These are phyloP conservation scores for Sinapis alba DNA, from an alignment of 441 rosid species.

Conservation along the genomic window DNA sequence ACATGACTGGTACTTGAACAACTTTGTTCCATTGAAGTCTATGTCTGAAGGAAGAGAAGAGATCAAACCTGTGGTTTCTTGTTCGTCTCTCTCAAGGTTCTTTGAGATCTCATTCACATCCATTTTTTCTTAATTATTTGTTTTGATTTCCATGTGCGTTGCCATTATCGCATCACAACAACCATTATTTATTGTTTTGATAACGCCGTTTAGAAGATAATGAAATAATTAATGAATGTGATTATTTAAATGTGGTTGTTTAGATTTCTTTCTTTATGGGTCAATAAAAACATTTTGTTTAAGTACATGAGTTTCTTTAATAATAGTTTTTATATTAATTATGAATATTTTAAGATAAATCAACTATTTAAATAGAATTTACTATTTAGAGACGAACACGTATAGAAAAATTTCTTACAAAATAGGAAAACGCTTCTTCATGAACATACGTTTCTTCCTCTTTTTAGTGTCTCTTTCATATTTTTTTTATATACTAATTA, in stretches of 20 bases:
- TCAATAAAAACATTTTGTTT: neutral
- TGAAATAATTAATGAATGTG: neutral
- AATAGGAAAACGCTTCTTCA: no score
- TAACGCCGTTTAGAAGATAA: neutral
- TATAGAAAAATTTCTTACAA: no score
- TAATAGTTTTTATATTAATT: no score
- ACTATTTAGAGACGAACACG: no score
- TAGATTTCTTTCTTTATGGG: neutral
- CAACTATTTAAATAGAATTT: no score
- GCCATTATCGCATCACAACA: neutral
- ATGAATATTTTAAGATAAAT: no score
- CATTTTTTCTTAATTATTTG: neutral
- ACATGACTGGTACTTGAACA: constrained; percentile 44
- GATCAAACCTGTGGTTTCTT: constrained; percentile 42
- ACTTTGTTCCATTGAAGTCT: constrained; percentile 36
- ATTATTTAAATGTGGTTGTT: neutral
- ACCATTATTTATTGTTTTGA: neutral
- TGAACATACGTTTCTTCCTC: no score
- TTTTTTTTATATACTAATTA: no score
- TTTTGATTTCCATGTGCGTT: neutral
- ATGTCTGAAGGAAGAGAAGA: constrained; percentile 41
- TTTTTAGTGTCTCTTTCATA: no score
- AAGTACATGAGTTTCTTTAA: no score
- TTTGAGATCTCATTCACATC: neutral
- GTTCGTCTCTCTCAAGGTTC: neutral